These are phyloP conservation scores for Sanghuangporus sanghuang DNA, from an alignment of 1,284 basidiomycete species.

Conservation along the genomic window DNA sequence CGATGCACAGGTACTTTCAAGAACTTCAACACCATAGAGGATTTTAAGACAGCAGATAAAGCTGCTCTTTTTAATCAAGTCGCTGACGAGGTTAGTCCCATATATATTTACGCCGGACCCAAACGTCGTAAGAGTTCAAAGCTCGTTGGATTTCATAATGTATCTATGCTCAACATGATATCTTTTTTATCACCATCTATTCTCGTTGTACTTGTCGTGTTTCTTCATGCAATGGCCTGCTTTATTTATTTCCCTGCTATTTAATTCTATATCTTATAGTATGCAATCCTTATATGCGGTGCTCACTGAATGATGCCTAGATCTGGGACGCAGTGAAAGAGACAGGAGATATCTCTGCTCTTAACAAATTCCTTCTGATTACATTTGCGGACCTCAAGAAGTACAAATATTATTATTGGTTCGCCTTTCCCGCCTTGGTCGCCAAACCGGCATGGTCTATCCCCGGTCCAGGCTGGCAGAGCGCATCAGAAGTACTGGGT, in stretches of 20 bases:
- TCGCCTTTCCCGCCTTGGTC: conserved; percentile 90
- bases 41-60: conserved; percentile 91
- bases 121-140: not conserved
- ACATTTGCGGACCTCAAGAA: conserved; percentile 98
- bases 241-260: too few species aligned
- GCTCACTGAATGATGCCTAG: conserved; percentile 28
- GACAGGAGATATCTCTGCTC: conserved; percentile 43
- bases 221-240: too few species aligned
- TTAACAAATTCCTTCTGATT: conserved; percentile 83
- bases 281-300: too few species aligned
- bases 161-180: too few species aligned
- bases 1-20: conserved; percentile 66
- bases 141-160: too few species aligned
- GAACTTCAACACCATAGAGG: conserved; percentile 96
- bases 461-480: conserved; percentile 47
- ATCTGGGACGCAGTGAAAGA: conserved; percentile 59
- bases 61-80: conserved; percentile 72
- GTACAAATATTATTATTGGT: conserved; percentile 98
- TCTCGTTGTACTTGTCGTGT: too few species aligned
- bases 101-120: not conserved
- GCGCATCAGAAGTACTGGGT: conserved; percentile 35
- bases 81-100: conserved; percentile 48
- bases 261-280: too few species aligned
- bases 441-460: conserved; percentile 87
- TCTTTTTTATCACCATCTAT: too few species aligned